These are phyloP conservation scores for Logfia minima DNA, from an alignment of 129 eudicot genomes.

Conservation along the genomic window DNA sequence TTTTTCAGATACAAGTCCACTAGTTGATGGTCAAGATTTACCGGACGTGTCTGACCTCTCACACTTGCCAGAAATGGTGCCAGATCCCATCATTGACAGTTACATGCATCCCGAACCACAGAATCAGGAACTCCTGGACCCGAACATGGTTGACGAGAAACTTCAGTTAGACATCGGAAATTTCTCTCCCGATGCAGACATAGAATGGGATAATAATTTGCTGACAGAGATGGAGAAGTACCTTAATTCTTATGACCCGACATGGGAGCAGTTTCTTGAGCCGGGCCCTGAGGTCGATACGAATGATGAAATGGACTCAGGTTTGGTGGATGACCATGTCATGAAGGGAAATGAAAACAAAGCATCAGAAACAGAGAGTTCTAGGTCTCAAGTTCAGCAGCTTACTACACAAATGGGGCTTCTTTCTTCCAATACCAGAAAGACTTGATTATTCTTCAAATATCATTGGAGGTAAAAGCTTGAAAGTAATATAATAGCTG, in stretches of 20 bases:
- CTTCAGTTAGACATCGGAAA: slow-evolving; percentile 47
- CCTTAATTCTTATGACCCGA: slow-evolving; percentile 50
- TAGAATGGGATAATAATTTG: slow-evolving; percentile 66
- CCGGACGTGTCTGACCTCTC: slow-evolving; percentile 55
- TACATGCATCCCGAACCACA: slow-evolving; percentile 40
- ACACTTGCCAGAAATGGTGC: slow-evolving; percentile 40
- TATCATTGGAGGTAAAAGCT: slow-evolving; percentile 15
- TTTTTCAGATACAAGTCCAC: slow-evolving; percentile 37
- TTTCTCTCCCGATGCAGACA: slow-evolving; percentile 54
- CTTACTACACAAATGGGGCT: slow-evolving; percentile 86
- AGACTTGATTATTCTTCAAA: slow-evolving; percentile 34
- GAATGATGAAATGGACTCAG: slow-evolving; percentile 51
- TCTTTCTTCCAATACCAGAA: slow-evolving; percentile 58
- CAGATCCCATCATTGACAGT: slow-evolving; percentile 39
- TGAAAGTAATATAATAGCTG: slow-evolving; percentile 10
- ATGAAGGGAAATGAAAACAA: slow-evolving; percentile 39
- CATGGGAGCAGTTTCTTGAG: slow-evolving; percentile 68
- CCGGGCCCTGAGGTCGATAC: slow-evolving; percentile 41
- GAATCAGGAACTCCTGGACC: slow-evolving; percentile 41
- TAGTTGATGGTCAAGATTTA: slow-evolving; percentile 37
- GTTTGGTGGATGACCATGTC: slow-evolving; percentile 32
- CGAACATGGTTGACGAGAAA: slow-evolving; percentile 34
- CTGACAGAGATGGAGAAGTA: slow-evolving; percentile 58
- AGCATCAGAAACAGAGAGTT: slow-evolving; percentile 47
- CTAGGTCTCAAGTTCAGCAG: slow-evolving; percentile 63